Percentiles rank a stretch among this genome's conserved stretches.
phyloP scores from a whole-genome alignment of 805 yeast species.

The Groenewaldozyma tartarivorans region DNA sequence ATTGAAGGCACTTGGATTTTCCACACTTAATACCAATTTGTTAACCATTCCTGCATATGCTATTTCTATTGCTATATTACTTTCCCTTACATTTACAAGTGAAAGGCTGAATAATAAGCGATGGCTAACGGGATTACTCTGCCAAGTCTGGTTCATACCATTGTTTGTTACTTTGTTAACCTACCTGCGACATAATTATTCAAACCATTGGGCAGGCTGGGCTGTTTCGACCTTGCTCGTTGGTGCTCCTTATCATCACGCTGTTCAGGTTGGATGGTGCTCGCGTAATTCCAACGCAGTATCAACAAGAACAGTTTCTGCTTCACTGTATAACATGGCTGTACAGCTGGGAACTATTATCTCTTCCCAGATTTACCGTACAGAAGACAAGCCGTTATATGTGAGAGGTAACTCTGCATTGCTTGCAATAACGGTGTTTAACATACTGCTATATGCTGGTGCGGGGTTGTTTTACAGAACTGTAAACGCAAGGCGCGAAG shows the following conservation, averaged over 20 bases:
- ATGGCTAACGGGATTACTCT: constrained; percentile 8
- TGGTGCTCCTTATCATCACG: constrained; percentile 35
- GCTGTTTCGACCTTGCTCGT: constrained; percentile 22
- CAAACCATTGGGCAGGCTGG: constrained; percentile 24
- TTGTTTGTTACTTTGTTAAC: constrained; percentile 7
- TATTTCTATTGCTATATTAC: constrained; percentile 9
- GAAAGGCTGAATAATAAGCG: constrained; percentile 11
- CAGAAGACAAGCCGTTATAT: constrained; percentile 51
- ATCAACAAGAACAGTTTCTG: constrained; percentile 52
- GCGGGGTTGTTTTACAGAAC: constrained; percentile 25
- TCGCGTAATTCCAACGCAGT: constrained; percentile 56
- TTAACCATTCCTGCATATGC: constrained; percentile 32
- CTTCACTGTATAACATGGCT: constrained; percentile 56
- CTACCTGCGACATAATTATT: background rate
- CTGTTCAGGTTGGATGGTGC: constrained; percentile 50
- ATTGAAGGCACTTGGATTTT: constrained; percentile 41
- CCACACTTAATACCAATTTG: constrained; percentile 42
- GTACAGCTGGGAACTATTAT: constrained; percentile 50
- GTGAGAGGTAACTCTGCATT: constrained; percentile 41
- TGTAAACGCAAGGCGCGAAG: constrained; percentile 28
- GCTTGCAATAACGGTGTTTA: constrained; percentile 19
- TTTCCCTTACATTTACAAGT: constrained; percentile 11
- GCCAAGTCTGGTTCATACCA: constrained; percentile 14
- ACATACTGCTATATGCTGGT: constrained; percentile 5
- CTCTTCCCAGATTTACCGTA: constrained; percentile 46